Percentiles rank a stretch among this genome's conserved stretches.
phyloP scores from a whole-genome alignment of 352 stramenopile species.

The Thalassiosira exigua region DNA sequence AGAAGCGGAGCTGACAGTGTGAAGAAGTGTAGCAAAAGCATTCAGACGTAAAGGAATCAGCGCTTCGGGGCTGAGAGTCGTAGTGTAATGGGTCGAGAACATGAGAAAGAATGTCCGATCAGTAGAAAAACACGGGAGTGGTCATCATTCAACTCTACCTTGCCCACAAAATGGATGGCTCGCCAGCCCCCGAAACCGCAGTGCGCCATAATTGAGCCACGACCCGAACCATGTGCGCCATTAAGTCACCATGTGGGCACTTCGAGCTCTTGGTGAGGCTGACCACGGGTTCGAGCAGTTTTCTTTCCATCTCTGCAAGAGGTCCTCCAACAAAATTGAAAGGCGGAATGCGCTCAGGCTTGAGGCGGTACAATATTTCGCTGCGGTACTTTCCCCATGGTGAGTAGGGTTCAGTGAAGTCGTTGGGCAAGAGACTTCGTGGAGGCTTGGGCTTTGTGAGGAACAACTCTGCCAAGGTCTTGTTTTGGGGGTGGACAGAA shows the following conservation, averaged over 20 bases:
- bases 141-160: slow-evolving; percentile 38
- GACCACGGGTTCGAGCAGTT: slow-evolving; percentile 68
- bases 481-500: slow-evolving; percentile 83
- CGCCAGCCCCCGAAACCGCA: slow-evolving; percentile 66
- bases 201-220: slow-evolving; percentile 69
- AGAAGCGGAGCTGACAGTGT: slow-evolving; percentile 71
- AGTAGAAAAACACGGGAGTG: not conserved
- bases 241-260: slow-evolving; percentile 64
- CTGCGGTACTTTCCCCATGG: slow-evolving; percentile 61
- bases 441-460: slow-evolving; percentile 66
- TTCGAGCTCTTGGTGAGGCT: slow-evolving; percentile 67
- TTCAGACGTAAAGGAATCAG: slow-evolving; percentile 79
- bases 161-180: slow-evolving; percentile 78
- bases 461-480: slow-evolving; percentile 76
- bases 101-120: too few relatives aligned
- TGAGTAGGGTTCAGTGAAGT: slow-evolving; percentile 61
- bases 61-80: slow-evolving; percentile 65
- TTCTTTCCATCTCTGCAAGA: slow-evolving; percentile 62
- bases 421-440: slow-evolving; percentile 34
- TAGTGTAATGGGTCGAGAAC: not conserved
- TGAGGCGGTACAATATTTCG: slow-evolving; percentile 63
- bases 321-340: slow-evolving; percentile 63
- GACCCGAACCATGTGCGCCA: slow-evolving; percentile 72
- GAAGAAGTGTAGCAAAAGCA: slow-evolving; percentile 80
- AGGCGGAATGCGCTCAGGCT: slow-evolving; percentile 62